These are phyloP conservation scores for Elymus sibiricus DNA, from an alignment of 176 grass and related monocot genomes.

Conservation along the genomic window DNA sequence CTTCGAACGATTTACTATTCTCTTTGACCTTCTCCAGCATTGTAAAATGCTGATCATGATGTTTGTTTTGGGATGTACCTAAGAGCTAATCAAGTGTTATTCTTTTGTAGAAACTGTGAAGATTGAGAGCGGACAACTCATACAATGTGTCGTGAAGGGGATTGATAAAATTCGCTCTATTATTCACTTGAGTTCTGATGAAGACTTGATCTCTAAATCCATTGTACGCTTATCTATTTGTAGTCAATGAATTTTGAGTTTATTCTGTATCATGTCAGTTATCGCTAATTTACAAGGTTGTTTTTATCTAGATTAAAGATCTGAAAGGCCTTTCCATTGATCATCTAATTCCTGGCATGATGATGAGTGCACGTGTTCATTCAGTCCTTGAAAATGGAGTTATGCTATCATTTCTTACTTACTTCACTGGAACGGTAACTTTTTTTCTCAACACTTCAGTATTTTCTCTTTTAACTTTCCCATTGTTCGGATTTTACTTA, in stretches of 20 bases:
- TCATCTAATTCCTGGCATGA: conserved; percentile 93
- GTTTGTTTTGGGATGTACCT: conserved; percentile 15
- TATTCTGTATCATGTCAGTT: conserved; percentile 7
- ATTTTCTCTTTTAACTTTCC: background rate
- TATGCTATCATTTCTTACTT: conserved; percentile 94
- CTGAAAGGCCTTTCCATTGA: conserved; percentile 93
- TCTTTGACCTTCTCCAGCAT: background rate
- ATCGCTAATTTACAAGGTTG: conserved; percentile 24
- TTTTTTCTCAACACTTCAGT: background rate
- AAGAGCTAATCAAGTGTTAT: conserved; percentile 12
- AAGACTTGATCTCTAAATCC: conserved; percentile 70
- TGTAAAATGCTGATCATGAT: conserved; percentile 19
- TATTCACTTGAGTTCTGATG: conserved; percentile 71
- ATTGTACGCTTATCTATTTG: conserved; percentile 49
- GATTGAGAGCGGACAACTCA: conserved; percentile 47
- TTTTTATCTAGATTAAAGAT: conserved; percentile 72
- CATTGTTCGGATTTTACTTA: conserved; percentile 25
- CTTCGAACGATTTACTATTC: background rate
- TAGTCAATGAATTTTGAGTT: background rate
- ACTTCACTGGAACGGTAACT: conserved; percentile 94
- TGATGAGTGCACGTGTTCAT: conserved; percentile 84
- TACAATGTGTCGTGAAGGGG: conserved; percentile 73
- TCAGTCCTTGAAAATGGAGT: conserved; percentile 88
- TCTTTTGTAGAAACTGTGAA: conserved; percentile 52
- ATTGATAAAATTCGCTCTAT: conserved; percentile 79